Evolutionary conservation across 1,139 yeast species (phyloP), one percentile per base, ranked within the genome.

Genomic region (Hemisphaericaspora xylofermentans): DNA sequence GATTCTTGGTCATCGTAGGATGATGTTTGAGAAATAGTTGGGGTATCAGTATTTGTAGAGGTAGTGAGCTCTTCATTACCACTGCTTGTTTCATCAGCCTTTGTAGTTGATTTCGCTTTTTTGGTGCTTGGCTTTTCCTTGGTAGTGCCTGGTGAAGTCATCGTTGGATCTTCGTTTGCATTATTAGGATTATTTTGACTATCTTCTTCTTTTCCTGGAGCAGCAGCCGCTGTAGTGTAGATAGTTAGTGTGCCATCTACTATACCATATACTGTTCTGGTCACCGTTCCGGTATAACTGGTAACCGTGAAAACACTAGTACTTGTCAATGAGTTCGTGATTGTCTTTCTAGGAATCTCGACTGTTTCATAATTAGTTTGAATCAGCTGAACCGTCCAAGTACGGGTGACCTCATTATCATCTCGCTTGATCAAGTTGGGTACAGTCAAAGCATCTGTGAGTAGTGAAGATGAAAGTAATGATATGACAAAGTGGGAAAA

Each of bases 281-380:
- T 71, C 34, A 66, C 71, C 6, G 78, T 72, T 12, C 76, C 75
- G 29, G 77, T 72, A 52, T 71, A 72, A 35, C 62, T 58, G 19
- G 77, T 72, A 35, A 64, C 61, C 14, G 77, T 72, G 28, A 61
- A 53, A 16, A 71, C 66, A 19, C 61, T 57, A 33, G 74, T 64
- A 37, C 60, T 57, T 24, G 65, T 56, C 15, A 55, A 43, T 30
- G 54, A 44, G 43, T 66, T 60, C 16, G 74, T 68, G 26, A 47
- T 40, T 16, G 74, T 68, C 3, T 56, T 43, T 26, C 62, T 58
- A 17, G 58, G 48, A 16, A 68, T 73, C 42, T 61, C 50, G 8
- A 69, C 71, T 16, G 64, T 57, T 32, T 63, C 58, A 38, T 56
- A 53, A 46, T 64, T 63, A 14, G 76, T 71, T 26, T 62, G 54